Base-by-base conservation (phyloP, 768 basidiomycete species). In the Daedaleopsis nitida region DNA sequence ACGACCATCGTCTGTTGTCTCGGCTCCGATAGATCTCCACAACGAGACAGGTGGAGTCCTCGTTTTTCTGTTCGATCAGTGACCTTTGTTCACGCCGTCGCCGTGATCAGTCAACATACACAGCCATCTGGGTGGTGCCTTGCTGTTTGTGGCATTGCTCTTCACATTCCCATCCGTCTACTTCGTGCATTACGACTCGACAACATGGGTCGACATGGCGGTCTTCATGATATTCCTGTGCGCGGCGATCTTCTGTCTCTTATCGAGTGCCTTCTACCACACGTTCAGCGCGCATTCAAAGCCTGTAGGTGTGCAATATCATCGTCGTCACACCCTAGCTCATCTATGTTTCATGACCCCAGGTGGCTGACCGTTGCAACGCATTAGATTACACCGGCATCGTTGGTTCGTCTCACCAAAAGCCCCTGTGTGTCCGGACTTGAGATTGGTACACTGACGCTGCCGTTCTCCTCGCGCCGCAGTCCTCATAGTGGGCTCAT, bases 341-440 rank as follows among this genome's bases (percentile, higher is more conserved):
- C 38, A 44, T 69, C 19, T 55, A 49, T 56, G 27, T 32, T 32
- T 32, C 21, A 32, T n/a, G 35, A 57, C 0, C 59, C 55, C 61
- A 90, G 89, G 82, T 88, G 45, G 77, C 83, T 32, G 73, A 79
- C 39, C 75, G 75, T 54, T 92, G 86, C 70, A 83, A 89, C 70
- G 80, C 82, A 16, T 75, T 89, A 48, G 92, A 91, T 74, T 90
- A 95, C 72, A 76, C 89, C 32, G 94, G 94, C 12, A 96, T 96
- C 64, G 82, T 88, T 64, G 75, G 83, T 89, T 52, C 55, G 78
- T 63, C 11, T 14, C 23, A 9, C 6, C 11, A 13, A 23, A 21
- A 21, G 23, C 23, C 21, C 27, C 27, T 32, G 27, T 32, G 47
- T 49, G 21, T 49, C 23, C 47, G 9, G 19, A 9, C 47, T 24